Conservation (phyloP, 2,329 filamentous ascomycete genomes). For the Arachnomyces sp. region DNA sequence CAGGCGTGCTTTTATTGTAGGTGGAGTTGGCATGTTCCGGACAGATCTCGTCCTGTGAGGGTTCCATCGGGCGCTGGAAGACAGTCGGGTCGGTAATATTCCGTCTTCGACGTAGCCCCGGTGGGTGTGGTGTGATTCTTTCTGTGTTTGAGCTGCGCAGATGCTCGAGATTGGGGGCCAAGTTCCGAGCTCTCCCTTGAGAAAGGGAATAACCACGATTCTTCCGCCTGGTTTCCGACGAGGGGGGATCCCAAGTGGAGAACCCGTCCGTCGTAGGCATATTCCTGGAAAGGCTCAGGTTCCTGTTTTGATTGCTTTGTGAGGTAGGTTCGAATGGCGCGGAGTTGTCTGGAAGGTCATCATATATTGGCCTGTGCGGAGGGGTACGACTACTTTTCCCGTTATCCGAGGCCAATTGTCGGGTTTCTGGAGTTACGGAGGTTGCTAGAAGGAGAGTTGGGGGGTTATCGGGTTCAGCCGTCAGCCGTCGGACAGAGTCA, state of each 20-base stretch:
- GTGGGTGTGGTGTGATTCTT: conserved; percentile 17
- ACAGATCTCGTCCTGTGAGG: conserved; percentile 19
- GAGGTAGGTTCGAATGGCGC: too few relatives aligned
- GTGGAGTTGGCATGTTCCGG: neutral
- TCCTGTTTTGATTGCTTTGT: too few relatives aligned
- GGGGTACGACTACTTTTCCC: conserved; percentile 19
- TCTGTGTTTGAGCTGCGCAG: conserved; percentile 16
- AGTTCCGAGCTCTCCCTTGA: conserved; percentile 19
- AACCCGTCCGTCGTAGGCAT: conserved; percentile 29
- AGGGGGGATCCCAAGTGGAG: conserved; percentile 30
- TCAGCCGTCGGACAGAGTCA: conserved; percentile 34
- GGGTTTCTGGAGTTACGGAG: conserved; percentile 21
- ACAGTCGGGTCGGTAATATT: conserved; percentile 34
- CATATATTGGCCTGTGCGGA: conserved; percentile 21
- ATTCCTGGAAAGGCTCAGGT: conserved; percentile 24
- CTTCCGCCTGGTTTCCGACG: conserved; percentile 27
- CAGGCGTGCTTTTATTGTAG: neutral
- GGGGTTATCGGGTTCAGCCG: conserved; percentile 34
- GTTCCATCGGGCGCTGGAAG: conserved; percentile 27
- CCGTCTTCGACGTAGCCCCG: conserved; percentile 23
- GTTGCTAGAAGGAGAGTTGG: conserved; percentile 44
- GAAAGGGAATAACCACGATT: conserved; percentile 9
- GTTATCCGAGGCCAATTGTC: conserved; percentile 14
- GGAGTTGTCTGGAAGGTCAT: conserved; percentile 7
- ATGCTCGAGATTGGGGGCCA: conserved; percentile 20